These are phyloP conservation scores for Exophiala calicioides DNA, from an alignment of 2,329 filamentous ascomycete species.

Conservation along the genomic window DNA sequence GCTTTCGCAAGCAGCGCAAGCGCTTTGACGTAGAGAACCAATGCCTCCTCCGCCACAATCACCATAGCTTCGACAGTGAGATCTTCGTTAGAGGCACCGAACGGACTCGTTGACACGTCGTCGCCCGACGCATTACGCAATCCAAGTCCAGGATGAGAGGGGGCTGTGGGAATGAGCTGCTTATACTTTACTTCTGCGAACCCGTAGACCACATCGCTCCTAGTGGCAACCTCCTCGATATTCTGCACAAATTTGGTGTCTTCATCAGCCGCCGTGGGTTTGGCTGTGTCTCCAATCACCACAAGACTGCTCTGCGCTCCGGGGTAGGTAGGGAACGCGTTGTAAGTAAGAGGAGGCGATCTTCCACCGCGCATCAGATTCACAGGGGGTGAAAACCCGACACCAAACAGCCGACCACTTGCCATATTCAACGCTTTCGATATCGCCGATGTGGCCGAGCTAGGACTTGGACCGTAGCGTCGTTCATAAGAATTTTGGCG, in stretches of 20 bases:
- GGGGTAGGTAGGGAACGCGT: conserved; percentile 82
- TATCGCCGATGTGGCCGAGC: conserved; percentile 84
- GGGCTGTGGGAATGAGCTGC: conserved; percentile 86
- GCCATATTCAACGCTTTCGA: conserved; percentile 95
- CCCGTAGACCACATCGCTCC: conserved; percentile 93
- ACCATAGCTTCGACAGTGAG: conserved; percentile 85
- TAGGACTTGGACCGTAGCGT: conserved; percentile 70
- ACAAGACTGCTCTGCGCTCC: conserved; percentile 70
- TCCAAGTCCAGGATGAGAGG: conserved; percentile 56
- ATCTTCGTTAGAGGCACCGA: conserved; percentile 59
- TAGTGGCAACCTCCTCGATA: conserved; percentile 88
- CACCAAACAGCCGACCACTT: conserved; percentile 61
- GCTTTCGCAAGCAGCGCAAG: conserved; percentile 85
- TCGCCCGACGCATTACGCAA: conserved; percentile 33
- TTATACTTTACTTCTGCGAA: conserved; percentile 99
- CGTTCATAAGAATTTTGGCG: conserved; percentile 80
- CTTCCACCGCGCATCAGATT: conserved; percentile 47
- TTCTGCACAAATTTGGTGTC: conserved; percentile 74
- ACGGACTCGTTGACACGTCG: conserved; percentile 38
- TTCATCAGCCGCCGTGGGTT: conserved; percentile 68
- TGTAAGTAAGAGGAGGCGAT: conserved; percentile 52
- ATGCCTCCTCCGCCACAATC: conserved; percentile 84
- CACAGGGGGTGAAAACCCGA: conserved; percentile 53
- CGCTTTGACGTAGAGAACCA: conserved; percentile 95
- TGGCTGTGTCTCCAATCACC: conserved; percentile 62